phyloP scores from a whole-genome alignment of 202 grass and related monocot genomes.

The Eragrostis tef region DNA sequence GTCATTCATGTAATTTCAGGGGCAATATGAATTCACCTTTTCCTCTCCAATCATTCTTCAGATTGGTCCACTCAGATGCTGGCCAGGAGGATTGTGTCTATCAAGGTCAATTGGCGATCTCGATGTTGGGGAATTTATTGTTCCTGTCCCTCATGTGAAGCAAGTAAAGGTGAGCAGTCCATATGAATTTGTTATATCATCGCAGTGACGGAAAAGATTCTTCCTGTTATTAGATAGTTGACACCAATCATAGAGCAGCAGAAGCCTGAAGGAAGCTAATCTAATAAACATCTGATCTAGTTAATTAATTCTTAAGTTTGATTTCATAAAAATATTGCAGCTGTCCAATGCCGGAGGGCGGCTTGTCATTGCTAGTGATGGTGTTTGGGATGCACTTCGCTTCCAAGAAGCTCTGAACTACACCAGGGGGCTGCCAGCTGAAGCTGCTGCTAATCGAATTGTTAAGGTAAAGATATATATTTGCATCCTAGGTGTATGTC shows the following conservation, averaged over 20 bases:
- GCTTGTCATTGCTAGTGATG: constrained; percentile 93
- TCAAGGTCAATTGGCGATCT: constrained; percentile 97
- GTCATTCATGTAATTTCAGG: constrained; percentile 26
- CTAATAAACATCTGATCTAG: constrained; percentile 11
- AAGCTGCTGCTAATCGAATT: constrained; percentile 78
- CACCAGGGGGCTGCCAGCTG: constrained; percentile 81
- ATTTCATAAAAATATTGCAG: constrained; percentile 61
- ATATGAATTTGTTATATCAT: constrained; percentile 22
- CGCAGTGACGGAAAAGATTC: constrained; percentile 40
- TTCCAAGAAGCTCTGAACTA: constrained; percentile 83
- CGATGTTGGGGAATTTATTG: constrained; percentile 95
- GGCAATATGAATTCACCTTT: constrained; percentile 43
- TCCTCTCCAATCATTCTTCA: constrained; percentile 53
- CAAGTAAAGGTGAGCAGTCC: constrained; percentile 87
- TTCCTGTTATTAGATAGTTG: constrained; percentile 40
- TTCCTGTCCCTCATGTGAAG: constrained; percentile 97
- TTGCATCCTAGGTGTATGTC: constrained; percentile 22
- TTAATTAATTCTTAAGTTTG: constrained; percentile 31
- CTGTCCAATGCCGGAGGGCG: constrained; percentile 89
- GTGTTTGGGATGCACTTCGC: constrained; percentile 86
- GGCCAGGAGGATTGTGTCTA: constrained; percentile 92
- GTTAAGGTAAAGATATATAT: constrained; percentile 68
- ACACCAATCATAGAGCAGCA: constrained; percentile 37
- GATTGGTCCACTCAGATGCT: constrained; percentile 98
- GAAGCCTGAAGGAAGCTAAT: constrained; percentile 31